These are phyloP conservation scores for Pterocarpus macrocarpus DNA, from an alignment of 306 rosid species.

Conservation along the genomic window DNA sequence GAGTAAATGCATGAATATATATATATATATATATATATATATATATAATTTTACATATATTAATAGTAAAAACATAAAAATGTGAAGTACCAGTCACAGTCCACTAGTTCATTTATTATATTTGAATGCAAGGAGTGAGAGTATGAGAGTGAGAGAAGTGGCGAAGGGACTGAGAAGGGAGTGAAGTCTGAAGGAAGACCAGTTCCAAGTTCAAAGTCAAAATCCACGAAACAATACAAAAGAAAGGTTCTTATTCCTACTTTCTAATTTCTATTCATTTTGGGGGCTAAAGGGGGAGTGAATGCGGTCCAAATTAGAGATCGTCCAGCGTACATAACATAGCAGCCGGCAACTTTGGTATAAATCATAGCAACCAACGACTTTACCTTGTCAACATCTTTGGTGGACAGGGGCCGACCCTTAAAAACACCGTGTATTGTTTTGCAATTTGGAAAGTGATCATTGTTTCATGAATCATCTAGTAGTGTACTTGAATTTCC, in stretches of 20 bases:
- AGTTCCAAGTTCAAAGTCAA: conserved; percentile 62
- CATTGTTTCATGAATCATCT: not conserved
- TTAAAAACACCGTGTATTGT: not conserved
- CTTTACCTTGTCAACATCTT: conserved; percentile 48
- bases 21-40: too few relatives aligned
- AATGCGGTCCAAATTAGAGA: conserved; percentile 49
- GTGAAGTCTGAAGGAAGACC: conserved; percentile 43
- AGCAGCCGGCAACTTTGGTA: conserved; percentile 48
- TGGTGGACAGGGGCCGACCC: conserved; percentile 29
- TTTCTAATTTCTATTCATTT: not conserved
- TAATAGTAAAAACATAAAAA: too few relatives aligned
- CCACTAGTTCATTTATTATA: not conserved
- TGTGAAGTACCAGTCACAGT: not conserved
- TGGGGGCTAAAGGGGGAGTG: conserved; percentile 19
- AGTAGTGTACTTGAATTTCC: too few relatives aligned
- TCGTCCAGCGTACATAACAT: not conserved
- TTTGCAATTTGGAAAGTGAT: conserved; percentile 44
- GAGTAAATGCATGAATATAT: not conserved
- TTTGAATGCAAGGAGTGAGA: not conserved
- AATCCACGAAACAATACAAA: not conserved
- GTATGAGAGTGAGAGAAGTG: conserved; percentile 29
- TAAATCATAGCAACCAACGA: conserved; percentile 14
- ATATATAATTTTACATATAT: too few relatives aligned
- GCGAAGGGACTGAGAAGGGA: conserved; percentile 39
- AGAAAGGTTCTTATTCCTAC: conserved; percentile 35